Evolutionary conservation across 495 filamentous ascomycete species (phyloP).

Genomic region (Trichoderma orchidacearum): DNA sequence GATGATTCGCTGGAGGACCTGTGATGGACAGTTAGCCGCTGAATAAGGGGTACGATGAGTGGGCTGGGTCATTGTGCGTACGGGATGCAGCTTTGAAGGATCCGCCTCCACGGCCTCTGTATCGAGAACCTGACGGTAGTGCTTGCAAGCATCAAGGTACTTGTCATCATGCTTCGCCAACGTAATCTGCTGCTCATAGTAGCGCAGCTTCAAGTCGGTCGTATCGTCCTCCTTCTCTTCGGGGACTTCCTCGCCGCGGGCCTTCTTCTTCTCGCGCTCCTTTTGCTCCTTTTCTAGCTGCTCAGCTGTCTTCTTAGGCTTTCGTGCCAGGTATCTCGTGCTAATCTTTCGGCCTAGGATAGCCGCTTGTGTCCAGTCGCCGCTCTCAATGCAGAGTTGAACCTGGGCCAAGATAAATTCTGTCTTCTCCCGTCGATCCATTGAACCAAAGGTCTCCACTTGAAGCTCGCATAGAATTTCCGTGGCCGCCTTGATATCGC

Average conservation of each 20-base stretch:
- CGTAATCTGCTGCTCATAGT: conserved; percentile 92
- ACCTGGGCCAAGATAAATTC: conserved; percentile 98
- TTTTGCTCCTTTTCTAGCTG: conserved; percentile 82
- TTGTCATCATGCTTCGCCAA: conserved; percentile 93
- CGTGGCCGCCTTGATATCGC: conserved; percentile 76
- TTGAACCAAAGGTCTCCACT: conserved; percentile 97
- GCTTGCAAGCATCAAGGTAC: conserved; percentile 93
- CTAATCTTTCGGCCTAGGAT: conserved; percentile 95
- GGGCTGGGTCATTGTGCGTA: conserved; percentile 31
- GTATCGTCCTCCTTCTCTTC: conserved; percentile 76
- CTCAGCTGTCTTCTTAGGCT: conserved; percentile 77
- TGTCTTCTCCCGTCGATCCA: conserved; percentile 92
- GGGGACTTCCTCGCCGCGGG: conserved; percentile 68
- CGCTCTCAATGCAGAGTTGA: conserved; percentile 83
- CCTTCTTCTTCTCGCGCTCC: conserved; percentile 60
- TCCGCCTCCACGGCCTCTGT: conserved; percentile 89
- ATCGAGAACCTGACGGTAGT: conserved; percentile 90
- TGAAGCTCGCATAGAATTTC: conserved; percentile 95
- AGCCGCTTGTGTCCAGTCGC: conserved; percentile 89
- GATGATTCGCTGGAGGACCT: conserved; percentile 84
- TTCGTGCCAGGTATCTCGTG: conserved; percentile 76
- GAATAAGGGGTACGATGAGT: neutral
- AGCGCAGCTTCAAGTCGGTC: conserved; percentile 88
- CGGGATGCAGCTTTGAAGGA: conserved; percentile 66
- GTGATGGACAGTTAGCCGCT: conserved; percentile 16